A percentile compares a stretch with the other conserved stretches of the same genome.
Conservation (phyloP, 1,284 basidiomycete genomes). For the Sporisorium graminicola region DNA sequence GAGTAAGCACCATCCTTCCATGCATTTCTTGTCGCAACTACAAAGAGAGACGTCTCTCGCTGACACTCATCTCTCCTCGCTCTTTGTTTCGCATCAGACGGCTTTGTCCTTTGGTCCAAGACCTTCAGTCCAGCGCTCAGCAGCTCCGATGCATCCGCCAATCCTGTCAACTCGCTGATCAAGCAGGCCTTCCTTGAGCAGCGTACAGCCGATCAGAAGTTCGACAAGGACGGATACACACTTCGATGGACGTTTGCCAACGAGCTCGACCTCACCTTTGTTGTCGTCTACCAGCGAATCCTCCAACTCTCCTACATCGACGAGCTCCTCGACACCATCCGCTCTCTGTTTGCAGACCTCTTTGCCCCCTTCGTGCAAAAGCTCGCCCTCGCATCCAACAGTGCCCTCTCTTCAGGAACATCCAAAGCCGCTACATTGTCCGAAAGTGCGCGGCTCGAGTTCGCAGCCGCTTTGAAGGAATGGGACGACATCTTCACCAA, state of each 20-base stretch:
- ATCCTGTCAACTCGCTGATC: constrained; percentile 63
- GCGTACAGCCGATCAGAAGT: constrained; percentile 56
- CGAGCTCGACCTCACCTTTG: constrained; percentile 65
- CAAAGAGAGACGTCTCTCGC: not conserved
- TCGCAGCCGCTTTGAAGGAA: constrained; percentile 78
- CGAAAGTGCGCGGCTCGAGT: constrained; percentile 72
- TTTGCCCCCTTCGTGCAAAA: constrained; percentile 56
- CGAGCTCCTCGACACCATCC: constrained; percentile 74
- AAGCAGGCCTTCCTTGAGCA: constrained; percentile 66
- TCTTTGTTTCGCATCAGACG: constrained; percentile 16
- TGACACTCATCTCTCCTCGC: not conserved
- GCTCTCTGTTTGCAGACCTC: constrained; percentile 57
- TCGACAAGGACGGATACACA: constrained; percentile 65
- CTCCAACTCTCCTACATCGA: constrained; percentile 94
- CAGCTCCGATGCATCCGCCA: constrained; percentile 28
- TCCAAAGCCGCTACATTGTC: constrained; percentile 68
- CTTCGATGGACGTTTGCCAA: constrained; percentile 65
- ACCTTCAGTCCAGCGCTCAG: constrained; percentile 55
- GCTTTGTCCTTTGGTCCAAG: constrained; percentile 65
- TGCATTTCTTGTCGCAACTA: no score
- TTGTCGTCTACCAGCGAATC: constrained; percentile 89
- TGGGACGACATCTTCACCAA: constrained; percentile 88
- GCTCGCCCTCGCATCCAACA: constrained; percentile 78
- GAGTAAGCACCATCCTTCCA: not conserved
- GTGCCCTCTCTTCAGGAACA: constrained; percentile 82